A percentile compares a stretch with the other conserved stretches of the same genome.
These are phyloP conservation scores for Eucalyptus regnans DNA, from an alignment of 345 rosid species.

Conservation along the genomic window DNA sequence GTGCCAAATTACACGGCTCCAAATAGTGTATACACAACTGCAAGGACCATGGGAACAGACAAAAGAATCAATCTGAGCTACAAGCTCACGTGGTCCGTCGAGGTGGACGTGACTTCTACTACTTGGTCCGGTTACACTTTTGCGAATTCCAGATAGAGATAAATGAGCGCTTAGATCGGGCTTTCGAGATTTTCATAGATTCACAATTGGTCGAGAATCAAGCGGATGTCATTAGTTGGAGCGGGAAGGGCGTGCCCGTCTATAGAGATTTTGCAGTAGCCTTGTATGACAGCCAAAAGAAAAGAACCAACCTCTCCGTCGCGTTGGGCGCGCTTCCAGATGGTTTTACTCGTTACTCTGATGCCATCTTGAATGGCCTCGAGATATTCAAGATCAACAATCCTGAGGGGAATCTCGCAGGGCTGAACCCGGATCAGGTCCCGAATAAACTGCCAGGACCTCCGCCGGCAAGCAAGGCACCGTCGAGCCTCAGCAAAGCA, in stretches of 20 bases:
- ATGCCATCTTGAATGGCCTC: conserved; percentile 26
- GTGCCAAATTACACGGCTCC: conserved; percentile 18
- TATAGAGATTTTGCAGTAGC: conserved; percentile 11
- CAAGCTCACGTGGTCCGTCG: conserved; percentile 21
- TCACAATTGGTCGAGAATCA: neutral
- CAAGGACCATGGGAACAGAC: conserved; percentile 8
- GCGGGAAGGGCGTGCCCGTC: conserved; percentile 2
- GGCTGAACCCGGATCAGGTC: conserved; percentile 7
- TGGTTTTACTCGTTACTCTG: neutral
- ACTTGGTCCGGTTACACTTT: conserved; percentile 30
- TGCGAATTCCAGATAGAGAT: conserved; percentile 9
- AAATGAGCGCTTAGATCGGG: neutral
- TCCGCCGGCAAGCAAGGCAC: neutral
- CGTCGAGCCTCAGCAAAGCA: neutral
- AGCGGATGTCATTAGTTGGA: conserved; percentile 6
- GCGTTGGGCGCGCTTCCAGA: conserved; percentile 6
- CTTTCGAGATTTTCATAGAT: conserved; percentile 9
- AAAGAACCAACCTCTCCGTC: conserved; percentile 1
- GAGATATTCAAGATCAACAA: conserved; percentile 26
- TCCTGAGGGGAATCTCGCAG: conserved; percentile 2
- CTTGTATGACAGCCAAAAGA: neutral
- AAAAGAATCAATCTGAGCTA: neutral
- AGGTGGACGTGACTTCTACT: conserved; percentile 18
- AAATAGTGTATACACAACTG: neutral
- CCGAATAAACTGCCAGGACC: rapidly evolving